These are phyloP conservation scores for Rubus parviflorus DNA, from an alignment of 306 rosid genomes.

Conservation along the genomic window DNA sequence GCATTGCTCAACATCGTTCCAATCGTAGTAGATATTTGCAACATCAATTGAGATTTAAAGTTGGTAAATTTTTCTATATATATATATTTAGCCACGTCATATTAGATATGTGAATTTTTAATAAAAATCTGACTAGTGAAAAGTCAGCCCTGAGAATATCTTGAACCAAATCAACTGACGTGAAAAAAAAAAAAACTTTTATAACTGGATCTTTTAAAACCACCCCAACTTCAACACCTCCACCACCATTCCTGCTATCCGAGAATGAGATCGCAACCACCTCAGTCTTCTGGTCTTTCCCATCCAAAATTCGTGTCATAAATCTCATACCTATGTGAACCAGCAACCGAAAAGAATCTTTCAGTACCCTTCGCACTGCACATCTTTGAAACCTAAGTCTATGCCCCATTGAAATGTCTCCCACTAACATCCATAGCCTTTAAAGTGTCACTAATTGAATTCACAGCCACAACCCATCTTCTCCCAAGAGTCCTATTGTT, in stretches of 20 bases:
- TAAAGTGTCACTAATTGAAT: constrained; percentile 23
- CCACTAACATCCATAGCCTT: constrained; percentile 13
- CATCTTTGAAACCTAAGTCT: constrained; percentile 14
- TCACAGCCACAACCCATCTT: constrained; percentile 31
- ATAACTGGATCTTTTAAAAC: too few relatives aligned
- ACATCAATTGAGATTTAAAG: too few relatives aligned
- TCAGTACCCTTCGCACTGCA: background rate
- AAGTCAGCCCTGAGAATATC: too few relatives aligned
- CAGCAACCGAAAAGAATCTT: background rate
- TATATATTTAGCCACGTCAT: too few relatives aligned
- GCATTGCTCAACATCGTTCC: too few relatives aligned
- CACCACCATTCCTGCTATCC: constrained; percentile 24
- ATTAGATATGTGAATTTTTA: too few relatives aligned
- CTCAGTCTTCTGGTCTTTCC: constrained; percentile 43
- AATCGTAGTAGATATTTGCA: too few relatives aligned
- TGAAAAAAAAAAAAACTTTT: too few relatives aligned
- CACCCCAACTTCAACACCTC: constrained; percentile 32
- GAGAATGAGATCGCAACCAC: constrained; percentile 19
- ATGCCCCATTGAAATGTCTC: constrained; percentile 11
- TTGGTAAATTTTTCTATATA: too few relatives aligned
- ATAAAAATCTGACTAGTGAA: too few relatives aligned
- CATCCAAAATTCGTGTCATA: constrained; percentile 45
- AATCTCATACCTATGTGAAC: constrained; percentile 36
- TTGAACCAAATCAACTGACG: too few relatives aligned
- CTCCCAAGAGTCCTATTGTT: constrained; percentile 13